Evolutionary conservation across 208 protist species (phyloP), one percentile per base, ranked within the genome.

Genomic region (Leishmania arabica): DNA sequence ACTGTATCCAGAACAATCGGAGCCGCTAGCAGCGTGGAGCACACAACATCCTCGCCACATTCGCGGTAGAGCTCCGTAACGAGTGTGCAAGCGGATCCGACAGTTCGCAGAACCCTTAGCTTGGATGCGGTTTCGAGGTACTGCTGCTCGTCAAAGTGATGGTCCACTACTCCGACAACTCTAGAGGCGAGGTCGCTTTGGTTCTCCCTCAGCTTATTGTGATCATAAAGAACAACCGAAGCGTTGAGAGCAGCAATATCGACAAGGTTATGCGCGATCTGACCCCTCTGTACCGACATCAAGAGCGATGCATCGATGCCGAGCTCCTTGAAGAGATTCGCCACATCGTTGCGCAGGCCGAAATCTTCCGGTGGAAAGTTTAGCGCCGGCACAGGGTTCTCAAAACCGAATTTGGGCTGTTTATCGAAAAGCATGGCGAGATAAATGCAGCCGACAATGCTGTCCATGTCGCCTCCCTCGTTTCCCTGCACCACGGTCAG

Each of bases 391-490:
- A 96, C 84, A 64, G 90, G 86, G 51, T 86, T 89, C 21, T 82
- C 58, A 31, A 87, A 66, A 27, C 84, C 77, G 45, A 89, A 87
- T 42, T 68, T 75, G 1, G 58, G 9, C 21, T 70, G 62, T n/a
- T 83, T 86, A 64, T 95, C 86, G 40, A 95, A 79, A 27, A 92
- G 84, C 64, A 94, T 88, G 7, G 95, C 90, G 64, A 96, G 88
- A 81, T 90, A 98, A 78, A 98, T 92, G 68, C 87, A 90, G 4
- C 95, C 95, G 7, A 98, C 86, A 79, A 96, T 83, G 78, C 91
- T 98, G 76, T 98, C 95, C 92, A 98, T 93, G 56, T 98, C 95
- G 21, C 95, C 95, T 27, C 87, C 89, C 78, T 98, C 95, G 73
- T 98, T 98, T 19, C 95, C 95, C 64, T 91, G 73, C 45, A 98